Percentiles rank a stretch among this genome's conserved stretches.
These are phyloP conservation scores for Aspergillus panamensis DNA, from an alignment of 495 filamentous ascomycete species.

Conservation along the genomic window DNA sequence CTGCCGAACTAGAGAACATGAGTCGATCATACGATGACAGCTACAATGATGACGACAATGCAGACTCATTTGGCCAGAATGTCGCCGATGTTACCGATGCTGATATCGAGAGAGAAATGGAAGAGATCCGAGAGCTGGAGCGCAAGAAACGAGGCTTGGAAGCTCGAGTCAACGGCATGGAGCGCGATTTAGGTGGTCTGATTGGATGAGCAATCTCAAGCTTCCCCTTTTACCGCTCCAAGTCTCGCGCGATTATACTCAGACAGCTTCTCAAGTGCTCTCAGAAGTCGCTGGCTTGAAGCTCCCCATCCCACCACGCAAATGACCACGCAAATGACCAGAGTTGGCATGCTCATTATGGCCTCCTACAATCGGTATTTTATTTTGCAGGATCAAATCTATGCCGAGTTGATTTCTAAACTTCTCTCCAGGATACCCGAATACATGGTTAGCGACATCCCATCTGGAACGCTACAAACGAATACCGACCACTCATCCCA, in stretches of 20 bases:
- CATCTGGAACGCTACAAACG: no score
- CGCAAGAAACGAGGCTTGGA: conserved; percentile 73
- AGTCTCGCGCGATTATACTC: neutral
- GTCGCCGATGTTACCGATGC: conserved; percentile 61
- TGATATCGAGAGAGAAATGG: conserved; percentile 72
- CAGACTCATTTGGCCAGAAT: conserved; percentile 43
- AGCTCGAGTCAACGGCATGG: conserved; percentile 73
- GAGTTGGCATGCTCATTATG: no score
- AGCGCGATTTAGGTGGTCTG: conserved; percentile 71
- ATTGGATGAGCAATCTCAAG: conserved; percentile 38
- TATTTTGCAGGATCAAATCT: no score
- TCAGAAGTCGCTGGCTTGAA: no score
- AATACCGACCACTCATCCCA: no score
- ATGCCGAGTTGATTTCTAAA: no score
- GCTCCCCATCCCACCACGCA: no score
- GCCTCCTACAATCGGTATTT: no score
- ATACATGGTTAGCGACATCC: no score
- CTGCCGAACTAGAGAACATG: conserved; percentile 67
- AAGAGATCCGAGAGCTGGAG: conserved; percentile 74
- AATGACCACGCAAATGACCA: no score
- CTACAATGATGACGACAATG: conserved; percentile 31
- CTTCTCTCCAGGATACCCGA: no score
- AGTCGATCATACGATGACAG: conserved; percentile 52
- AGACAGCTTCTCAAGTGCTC: no score
- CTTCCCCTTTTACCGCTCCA: neutral